Evolutionary conservation across 2,329 filamentous ascomycete genomes (phyloP).

Genomic region (Thermoascus crustaceus): DNA sequence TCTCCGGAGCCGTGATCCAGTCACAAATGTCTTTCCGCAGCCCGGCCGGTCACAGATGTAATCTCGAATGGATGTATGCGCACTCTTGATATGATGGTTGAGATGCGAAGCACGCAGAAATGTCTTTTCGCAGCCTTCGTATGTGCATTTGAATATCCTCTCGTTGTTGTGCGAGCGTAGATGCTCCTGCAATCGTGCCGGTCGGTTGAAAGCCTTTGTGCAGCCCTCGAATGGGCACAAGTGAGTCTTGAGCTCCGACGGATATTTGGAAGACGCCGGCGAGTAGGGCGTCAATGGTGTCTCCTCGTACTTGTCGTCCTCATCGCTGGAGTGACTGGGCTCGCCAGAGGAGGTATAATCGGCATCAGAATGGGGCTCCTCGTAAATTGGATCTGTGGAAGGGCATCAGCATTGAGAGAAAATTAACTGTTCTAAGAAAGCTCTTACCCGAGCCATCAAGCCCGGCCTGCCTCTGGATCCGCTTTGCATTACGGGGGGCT

Average conservation of each 20-base stretch:
- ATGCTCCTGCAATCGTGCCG: constrained; percentile 70
- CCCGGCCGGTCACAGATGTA: constrained; percentile 63
- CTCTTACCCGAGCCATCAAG: constrained; percentile 23
- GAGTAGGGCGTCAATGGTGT: constrained; percentile 46
- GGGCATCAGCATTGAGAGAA: constrained; percentile 37
- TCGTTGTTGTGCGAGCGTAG: constrained; percentile 79
- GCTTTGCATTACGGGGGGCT: constrained; percentile 20
- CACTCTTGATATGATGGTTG: constrained; percentile 73
- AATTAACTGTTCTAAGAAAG: constrained; percentile 13
- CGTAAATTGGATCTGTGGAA: constrained; percentile 24
- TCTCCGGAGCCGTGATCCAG: constrained; percentile 65
- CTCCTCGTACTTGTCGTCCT: constrained; percentile 23
- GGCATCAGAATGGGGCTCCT: constrained; percentile 26
- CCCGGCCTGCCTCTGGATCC: constrained; percentile 21
- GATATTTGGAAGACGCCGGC: constrained; percentile 41
- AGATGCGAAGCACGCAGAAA: constrained; percentile 84
- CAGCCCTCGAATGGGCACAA: constrained; percentile 67
- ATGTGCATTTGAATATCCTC: constrained; percentile 65
- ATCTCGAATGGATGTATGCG: constrained; percentile 63
- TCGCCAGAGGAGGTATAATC: constrained; percentile 24
- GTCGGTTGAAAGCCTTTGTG: constrained; percentile 77
- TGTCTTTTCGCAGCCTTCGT: constrained; percentile 66
- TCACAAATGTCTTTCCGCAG: constrained; percentile 76
- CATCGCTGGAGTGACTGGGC: constrained; percentile 20
- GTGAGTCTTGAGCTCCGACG: constrained; percentile 68